These are phyloP conservation scores for Daedaleopsis nitida DNA, from an alignment of 768 basidiomycete species.

Conservation along the genomic window DNA sequence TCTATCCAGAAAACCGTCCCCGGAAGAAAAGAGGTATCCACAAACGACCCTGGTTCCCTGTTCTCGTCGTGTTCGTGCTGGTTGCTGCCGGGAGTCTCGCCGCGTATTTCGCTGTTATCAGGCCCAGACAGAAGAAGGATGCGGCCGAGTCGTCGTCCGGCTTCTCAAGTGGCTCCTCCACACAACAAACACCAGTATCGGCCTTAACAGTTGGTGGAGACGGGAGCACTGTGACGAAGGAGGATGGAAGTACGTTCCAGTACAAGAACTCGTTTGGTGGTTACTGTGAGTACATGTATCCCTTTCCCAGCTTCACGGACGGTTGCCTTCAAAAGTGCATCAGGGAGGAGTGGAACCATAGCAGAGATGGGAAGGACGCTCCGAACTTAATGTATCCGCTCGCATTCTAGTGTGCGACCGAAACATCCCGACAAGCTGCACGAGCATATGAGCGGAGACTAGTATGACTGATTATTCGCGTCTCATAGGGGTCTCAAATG, in stretches of 20 bases:
- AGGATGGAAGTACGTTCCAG: constrained; percentile 81
- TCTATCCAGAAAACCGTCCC: not conserved
- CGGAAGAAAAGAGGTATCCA: not conserved
- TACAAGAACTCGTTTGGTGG: constrained; percentile 88
- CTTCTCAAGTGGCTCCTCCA: constrained; percentile 9
- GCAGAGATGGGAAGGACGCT: not conserved
- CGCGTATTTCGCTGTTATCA: constrained; percentile 62
- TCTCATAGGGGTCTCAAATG: constrained; percentile 60
- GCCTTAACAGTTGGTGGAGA: constrained; percentile 70
- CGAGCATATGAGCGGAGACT: not conserved
- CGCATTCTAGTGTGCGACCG: too few relatives aligned
- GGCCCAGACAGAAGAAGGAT: constrained; percentile 36
- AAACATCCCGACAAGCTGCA: not conserved
- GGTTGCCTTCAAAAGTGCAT: too few relatives aligned
- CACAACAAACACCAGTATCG: constrained; percentile 12
- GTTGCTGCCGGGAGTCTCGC: constrained; percentile 62
- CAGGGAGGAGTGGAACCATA: too few relatives aligned
- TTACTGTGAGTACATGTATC: constrained; percentile 79
- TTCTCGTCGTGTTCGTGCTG: constrained; percentile 49
- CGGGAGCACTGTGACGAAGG: constrained; percentile 72
- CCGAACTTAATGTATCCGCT: too few relatives aligned
- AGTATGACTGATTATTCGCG: not conserved
- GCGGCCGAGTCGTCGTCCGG: not conserved
- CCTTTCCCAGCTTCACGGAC: not conserved
- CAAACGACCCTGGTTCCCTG: not conserved